These are phyloP conservation scores for Alternaria rosae DNA, from an alignment of 2,329 filamentous ascomycete genomes.

Conservation along the genomic window DNA sequence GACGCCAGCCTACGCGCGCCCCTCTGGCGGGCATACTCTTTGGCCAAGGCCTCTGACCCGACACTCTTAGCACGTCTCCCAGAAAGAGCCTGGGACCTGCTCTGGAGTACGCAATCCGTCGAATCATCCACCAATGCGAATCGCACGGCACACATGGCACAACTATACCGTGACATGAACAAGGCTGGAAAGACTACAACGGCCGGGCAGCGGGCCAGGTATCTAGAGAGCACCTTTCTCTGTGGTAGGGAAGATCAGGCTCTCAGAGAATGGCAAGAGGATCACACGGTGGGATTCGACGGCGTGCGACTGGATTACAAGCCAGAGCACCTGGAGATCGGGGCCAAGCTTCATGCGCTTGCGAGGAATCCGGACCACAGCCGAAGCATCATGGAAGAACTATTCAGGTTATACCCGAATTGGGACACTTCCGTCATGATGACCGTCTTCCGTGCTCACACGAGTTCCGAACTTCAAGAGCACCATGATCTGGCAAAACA, in stretches of 20 bases:
- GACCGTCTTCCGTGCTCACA: slow-evolving; percentile 74
- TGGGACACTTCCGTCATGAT: slow-evolving; percentile 66
- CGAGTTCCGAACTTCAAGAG: slow-evolving; percentile 54
- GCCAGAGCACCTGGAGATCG: slow-evolving; percentile 65
- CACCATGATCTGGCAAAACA: slow-evolving; percentile 60
- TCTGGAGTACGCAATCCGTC: slow-evolving; percentile 41
- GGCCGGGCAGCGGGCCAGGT: slow-evolving; percentile 27
- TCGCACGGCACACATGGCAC: slow-evolving; percentile 25
- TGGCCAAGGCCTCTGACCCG: slow-evolving; percentile 27
- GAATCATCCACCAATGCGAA: slow-evolving; percentile 18
- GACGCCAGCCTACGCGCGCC: slow-evolving; percentile 11
- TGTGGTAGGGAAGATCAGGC: slow-evolving; percentile 37
- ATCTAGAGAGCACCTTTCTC: slow-evolving; percentile 40
- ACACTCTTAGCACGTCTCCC: slow-evolving; percentile 29
- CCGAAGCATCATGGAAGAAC: slow-evolving; percentile 61
- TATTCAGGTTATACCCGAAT: slow-evolving; percentile 57
- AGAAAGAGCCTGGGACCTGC: slow-evolving; percentile 41
- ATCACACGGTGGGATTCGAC: slow-evolving; percentile 12
- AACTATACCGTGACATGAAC: slow-evolving; percentile 42
- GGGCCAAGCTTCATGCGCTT: slow-evolving; percentile 69
- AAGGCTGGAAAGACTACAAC: slow-evolving; percentile 22
- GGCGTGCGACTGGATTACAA: slow-evolving; percentile 33
- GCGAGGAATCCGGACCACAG: slow-evolving; percentile 67
- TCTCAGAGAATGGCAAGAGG: slow-evolving; percentile 42
- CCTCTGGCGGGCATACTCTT: slow-evolving; percentile 44